Evolutionary conservation across 148 eudicot genomes (phyloP), one percentile per base, ranked within the genome.

Genomic region (Pouteria glomerata): DNA sequence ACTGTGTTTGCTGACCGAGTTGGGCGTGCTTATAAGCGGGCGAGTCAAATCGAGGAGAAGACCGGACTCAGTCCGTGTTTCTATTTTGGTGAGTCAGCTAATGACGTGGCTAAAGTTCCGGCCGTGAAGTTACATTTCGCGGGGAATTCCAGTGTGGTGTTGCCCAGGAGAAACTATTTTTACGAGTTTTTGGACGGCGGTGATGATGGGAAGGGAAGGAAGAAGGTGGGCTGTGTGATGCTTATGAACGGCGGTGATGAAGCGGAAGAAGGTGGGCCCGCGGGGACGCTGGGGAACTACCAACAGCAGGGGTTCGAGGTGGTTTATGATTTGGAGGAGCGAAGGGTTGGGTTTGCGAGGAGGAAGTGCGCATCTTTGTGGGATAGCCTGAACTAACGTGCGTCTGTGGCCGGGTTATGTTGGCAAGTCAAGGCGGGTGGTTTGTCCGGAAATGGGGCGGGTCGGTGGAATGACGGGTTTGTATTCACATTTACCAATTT

Each of bases 271-370:
- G 69, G 86, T 73, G 98, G 98, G 81, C 93, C 98, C 11, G 93
- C 79, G 55, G 88, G 89, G 44, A 85, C 93, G 18, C 70, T 94
- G 11, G 98, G 98, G 68, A 94, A 94, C 30, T 94, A 94, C 57
- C 97, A 91, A 69, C 98, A 94, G 30, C 97, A 94, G 58, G 98
- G 98, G 37, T 91, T 94, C 63, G 96, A 94, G 74, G 98, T 94
- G 81, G 91, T 87, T 57, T 94, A 94, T 72, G 98, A 94, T 55
- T 89, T 94, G 89, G 86, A 85, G 68, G 77, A 76, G 44, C 66
- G 82, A 3, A 76, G 93, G 80, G 88, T 94, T 69, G 98, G 98
- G 70, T 94, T 94, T 72, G 98, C 96, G 0, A 73, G 74, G 37
- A 76, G 97, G 62, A 73, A 81, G 70, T 94, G 98, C 74, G 86